Evolutionary conservation across 495 filamentous ascomycete genomes (phyloP).

Genomic region (Xylaria flabelliformis): DNA sequence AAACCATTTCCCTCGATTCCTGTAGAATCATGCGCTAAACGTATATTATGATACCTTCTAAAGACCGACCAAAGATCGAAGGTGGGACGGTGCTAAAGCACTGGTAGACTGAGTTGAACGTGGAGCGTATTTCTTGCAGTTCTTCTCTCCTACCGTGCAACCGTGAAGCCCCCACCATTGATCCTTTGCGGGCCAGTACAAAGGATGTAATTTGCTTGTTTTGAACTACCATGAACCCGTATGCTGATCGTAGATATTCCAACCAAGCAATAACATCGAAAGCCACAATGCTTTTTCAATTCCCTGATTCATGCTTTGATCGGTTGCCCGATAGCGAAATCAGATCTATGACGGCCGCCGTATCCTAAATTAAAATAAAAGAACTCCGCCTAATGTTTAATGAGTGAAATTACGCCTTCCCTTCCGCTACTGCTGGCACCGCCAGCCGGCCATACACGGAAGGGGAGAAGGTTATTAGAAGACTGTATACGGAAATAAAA

Average conservation of each 20-base stretch:
- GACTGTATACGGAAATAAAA: neutral
- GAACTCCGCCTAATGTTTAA: constrained; percentile 21
- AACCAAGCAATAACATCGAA: constrained; percentile 15
- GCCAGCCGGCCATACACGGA: neutral
- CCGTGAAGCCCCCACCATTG: neutral
- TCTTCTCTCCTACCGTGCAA: neutral
- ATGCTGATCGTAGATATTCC: neutral
- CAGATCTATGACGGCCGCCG: constrained; percentile 24
- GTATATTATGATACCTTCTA: neutral
- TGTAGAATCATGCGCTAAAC: neutral
- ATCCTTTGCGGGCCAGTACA: neutral
- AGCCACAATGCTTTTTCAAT: constrained; percentile 23
- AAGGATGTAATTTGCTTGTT: neutral
- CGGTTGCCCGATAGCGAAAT: constrained; percentile 24
- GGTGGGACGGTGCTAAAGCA: neutral
- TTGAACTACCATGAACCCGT: neutral
- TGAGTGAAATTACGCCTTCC: constrained; percentile 3
- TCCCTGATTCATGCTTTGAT: constrained; percentile 20
- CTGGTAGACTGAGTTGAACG: neutral
- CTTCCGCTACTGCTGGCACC: constrained; percentile 7
- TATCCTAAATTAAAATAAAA: constrained; percentile 14
- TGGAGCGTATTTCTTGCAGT: neutral
- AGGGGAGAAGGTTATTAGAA: constrained; percentile 5
- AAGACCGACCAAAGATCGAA: neutral
- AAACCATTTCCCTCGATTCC: neutral